Evolutionary conservation across 805 yeast species (phyloP).

Genomic region (Starmerella geochares): DNA sequence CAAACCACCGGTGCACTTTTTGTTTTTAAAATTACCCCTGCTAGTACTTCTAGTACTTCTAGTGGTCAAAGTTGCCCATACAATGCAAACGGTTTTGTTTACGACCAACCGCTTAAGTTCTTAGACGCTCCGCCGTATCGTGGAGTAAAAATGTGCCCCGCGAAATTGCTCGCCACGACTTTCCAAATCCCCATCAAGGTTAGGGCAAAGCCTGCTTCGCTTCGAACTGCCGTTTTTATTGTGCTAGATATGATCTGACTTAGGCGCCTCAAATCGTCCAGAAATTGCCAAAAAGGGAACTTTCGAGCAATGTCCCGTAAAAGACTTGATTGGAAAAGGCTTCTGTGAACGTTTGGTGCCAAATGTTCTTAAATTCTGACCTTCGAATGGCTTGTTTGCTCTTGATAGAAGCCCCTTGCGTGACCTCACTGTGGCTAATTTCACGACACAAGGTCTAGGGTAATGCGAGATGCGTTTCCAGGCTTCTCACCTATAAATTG

Average conservation of each 20-base stretch:
- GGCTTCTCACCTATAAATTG: background rate
- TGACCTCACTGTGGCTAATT: background rate
- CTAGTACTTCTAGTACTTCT: too few relatives aligned
- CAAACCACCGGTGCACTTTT: too few relatives aligned
- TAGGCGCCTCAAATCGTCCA: background rate
- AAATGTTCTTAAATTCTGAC: too few relatives aligned
- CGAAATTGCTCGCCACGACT: background rate
- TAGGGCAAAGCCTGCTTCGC: background rate
- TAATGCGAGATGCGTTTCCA: background rate
- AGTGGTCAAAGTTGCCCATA: too few relatives aligned
- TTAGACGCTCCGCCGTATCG: too few relatives aligned
- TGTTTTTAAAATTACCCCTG: too few relatives aligned
- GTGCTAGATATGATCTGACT: background rate
- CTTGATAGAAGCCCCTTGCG: background rate
- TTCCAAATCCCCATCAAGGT: background rate
- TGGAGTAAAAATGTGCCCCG: too few relatives aligned
- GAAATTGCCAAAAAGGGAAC: slow-evolving; percentile 1
- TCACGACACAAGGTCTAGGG: background rate
- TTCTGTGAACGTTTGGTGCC: too few relatives aligned
- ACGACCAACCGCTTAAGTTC: too few relatives aligned
- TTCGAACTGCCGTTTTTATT: background rate
- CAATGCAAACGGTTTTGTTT: too few relatives aligned
- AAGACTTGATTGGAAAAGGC: background rate
- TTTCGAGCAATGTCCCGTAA: background rate
- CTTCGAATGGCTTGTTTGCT: background rate